Base-by-base conservation (phyloP, 257 asterid genomes). In the Solanum habrochaites region DNA sequence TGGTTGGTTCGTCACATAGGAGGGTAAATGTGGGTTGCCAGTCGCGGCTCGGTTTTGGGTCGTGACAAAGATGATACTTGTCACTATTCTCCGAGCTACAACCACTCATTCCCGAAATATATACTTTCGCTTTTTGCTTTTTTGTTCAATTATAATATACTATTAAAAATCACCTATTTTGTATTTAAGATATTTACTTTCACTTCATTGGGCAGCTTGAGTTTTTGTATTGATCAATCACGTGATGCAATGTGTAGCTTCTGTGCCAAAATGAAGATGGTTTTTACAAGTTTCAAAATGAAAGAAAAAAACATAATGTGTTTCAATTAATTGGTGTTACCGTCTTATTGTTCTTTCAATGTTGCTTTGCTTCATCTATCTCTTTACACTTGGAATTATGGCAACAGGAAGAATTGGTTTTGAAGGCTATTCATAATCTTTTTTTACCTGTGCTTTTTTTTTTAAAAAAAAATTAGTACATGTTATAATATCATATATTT, bases 221-320 rank as follows among this genome's bases (percentile, higher is more conserved):
- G 93, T 96, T 96, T 89, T 95, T 96, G 87, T 95, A 96, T 3
- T 75, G 98, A 96, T 82, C 98, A 96, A 86, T 96, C 99, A 0
- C 98, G 98, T 0, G 98, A 96, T 32, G 99, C 99, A 25, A 96
- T 95, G 99, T 95, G 99, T 83, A 96, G 98, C 67, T 92, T 92
- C 49, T 94, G 97, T 80, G 98, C 98, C 72, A 95, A 91, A 88
- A 27, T 86, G 27, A 80, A 47, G 43, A 29, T 80, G 11, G 42
- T 25, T 43, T n/a, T 42, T 43, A 49, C 39, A 60, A 78, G 12
- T 47, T 42, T 77, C 84, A 45, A 47, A 45, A 45, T 78, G 64
- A 78, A 78, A 78, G 83, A 37, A 37, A 6, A 78, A n/a, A 42
- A 43, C 60, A 5, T 42, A 35, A n/a, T 16, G 14, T 74, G 35